A percentile compares a stretch with the other conserved stretches of the same genome.
These are phyloP conservation scores for Aspergillus neoniger DNA, from an alignment of 2,329 filamentous ascomycete genomes.

Conservation along the genomic window DNA sequence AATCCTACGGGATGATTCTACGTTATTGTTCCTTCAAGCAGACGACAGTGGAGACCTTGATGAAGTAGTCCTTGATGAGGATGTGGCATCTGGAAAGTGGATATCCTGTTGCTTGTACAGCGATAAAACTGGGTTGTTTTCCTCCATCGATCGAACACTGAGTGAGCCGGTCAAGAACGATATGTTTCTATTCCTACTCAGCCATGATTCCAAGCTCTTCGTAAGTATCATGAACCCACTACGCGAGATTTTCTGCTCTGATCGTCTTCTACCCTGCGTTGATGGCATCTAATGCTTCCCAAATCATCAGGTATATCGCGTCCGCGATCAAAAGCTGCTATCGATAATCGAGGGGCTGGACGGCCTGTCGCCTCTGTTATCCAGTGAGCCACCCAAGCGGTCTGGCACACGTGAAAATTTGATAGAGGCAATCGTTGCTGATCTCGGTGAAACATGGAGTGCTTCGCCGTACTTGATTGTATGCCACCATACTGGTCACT, in stretches of 20 bases:
- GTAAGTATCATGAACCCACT: constrained; percentile 54
- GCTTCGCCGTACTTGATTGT: constrained; percentile 80
- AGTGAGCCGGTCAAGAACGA: constrained; percentile 43
- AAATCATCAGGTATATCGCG: constrained; percentile 66
- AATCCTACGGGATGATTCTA: constrained; percentile 80
- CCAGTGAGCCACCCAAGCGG: constrained; percentile 69
- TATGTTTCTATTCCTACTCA: constrained; percentile 75
- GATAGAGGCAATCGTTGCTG: constrained; percentile 77
- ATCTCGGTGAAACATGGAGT: constrained; percentile 74
- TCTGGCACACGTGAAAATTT: constrained; percentile 72
- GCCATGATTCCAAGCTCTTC: constrained; percentile 70
- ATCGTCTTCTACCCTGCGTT: neutral
- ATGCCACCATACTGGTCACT: constrained; percentile 36
- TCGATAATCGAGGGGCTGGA: constrained; percentile 76
- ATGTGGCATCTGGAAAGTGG: constrained; percentile 69
- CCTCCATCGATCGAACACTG: constrained; percentile 30
- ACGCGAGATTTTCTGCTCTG: neutral
- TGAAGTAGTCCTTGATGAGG: constrained; percentile 68
- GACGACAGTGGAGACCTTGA: constrained; percentile 83
- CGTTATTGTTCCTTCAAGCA: constrained; percentile 75
- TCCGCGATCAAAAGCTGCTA: constrained; percentile 72
- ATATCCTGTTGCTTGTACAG: constrained; percentile 79
- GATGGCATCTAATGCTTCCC: constrained; percentile 7
- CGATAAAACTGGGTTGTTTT: constrained; percentile 63
- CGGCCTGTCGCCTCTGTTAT: constrained; percentile 75